A percentile compares a stretch with the other conserved stretches of the same genome.
These are phyloP conservation scores for Aureobasidium sp. DNA, from an alignment of 2,329 filamentous ascomycete genomes.

Conservation along the genomic window DNA sequence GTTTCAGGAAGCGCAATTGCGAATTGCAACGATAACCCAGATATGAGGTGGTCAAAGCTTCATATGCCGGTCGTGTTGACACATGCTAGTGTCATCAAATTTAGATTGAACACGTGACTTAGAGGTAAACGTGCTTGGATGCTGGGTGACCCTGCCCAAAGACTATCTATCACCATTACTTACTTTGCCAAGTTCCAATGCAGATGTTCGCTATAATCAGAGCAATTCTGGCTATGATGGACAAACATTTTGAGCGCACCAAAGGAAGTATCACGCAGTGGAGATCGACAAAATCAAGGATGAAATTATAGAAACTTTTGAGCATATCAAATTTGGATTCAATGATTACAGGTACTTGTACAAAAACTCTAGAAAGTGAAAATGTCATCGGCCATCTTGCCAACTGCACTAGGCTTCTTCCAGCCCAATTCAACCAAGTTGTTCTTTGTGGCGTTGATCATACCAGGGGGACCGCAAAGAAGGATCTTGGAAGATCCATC, in stretches of 20 bases:
- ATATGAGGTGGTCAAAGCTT: neutral
- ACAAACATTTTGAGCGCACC: no score
- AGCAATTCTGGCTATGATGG: no score
- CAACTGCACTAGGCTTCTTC: conserved; percentile 80
- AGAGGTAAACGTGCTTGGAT: neutral
- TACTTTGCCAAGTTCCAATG: neutral
- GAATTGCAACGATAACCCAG: neutral
- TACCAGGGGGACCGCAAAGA: conserved; percentile 53
- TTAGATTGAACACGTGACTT: neutral
- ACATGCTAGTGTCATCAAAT: neutral
- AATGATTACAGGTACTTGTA: no score
- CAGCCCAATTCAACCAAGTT: conserved; percentile 53
- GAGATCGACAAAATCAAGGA: neutral
- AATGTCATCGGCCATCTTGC: conserved; percentile 92
- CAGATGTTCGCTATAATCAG: neutral
- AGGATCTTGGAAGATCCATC: conserved; percentile 42
- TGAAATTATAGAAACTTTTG: no score
- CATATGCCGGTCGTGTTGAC: neutral
- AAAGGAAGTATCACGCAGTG: neutral
- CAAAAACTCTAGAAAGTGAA: conserved; percentile 66
- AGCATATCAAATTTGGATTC: no score
- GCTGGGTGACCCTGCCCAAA: neutral
- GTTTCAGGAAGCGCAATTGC: conserved; percentile 7
- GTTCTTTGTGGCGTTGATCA: conserved; percentile 51
- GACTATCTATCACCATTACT: no score